A percentile compares a stretch with the other conserved stretches of the same genome.
Evolutionary conservation across 805 yeast genomes (phyloP).

Genomic region (Cyberlindnera meyerae): DNA sequence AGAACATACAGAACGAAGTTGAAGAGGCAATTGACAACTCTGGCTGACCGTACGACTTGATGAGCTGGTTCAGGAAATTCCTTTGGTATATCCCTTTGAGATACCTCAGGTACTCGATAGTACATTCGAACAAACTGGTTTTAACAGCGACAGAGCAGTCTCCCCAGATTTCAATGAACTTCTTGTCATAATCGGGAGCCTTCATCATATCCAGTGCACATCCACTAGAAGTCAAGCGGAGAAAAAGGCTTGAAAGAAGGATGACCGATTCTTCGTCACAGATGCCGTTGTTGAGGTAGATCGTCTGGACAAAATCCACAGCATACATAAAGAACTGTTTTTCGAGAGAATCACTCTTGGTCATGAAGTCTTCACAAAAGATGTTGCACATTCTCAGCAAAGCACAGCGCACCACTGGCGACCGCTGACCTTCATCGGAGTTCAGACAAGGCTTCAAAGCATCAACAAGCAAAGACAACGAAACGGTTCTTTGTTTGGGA

Average conservation of each 20-base stretch:
- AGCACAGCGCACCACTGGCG: constrained; percentile 8
- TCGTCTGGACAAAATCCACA: constrained; percentile 1
- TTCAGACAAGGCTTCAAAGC: constrained; percentile 4
- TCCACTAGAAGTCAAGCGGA: background rate
- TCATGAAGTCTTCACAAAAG: constrained; percentile 29
- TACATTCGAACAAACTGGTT: background rate
- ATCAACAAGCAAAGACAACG: background rate
- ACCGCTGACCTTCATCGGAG: constrained; percentile 4
- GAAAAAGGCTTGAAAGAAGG: constrained; percentile 1
- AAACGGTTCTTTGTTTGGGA: constrained; percentile 3
- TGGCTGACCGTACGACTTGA: constrained; percentile 20
- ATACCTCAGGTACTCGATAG: background rate
- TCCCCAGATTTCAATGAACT: constrained; percentile 4
- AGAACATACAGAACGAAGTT: constrained; percentile 21
- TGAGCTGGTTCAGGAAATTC: constrained; percentile 24
- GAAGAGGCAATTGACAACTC: constrained; percentile 26
- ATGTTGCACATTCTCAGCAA: constrained; percentile 29
- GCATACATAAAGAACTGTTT: constrained; percentile 1
- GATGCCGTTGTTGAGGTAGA: constrained; percentile 3
- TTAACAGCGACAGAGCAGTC: constrained; percentile 14
- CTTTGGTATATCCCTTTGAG: constrained; percentile 1
- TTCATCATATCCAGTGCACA: constrained; percentile 1
- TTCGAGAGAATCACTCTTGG: background rate
- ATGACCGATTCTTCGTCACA: constrained; percentile 3
- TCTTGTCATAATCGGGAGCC: constrained; percentile 2